A percentile compares a stretch with the other conserved stretches of the same genome.
Conservation (phyloP, 2,329 filamentous ascomycete genomes). For the Hypoxylon sp. region DNA sequence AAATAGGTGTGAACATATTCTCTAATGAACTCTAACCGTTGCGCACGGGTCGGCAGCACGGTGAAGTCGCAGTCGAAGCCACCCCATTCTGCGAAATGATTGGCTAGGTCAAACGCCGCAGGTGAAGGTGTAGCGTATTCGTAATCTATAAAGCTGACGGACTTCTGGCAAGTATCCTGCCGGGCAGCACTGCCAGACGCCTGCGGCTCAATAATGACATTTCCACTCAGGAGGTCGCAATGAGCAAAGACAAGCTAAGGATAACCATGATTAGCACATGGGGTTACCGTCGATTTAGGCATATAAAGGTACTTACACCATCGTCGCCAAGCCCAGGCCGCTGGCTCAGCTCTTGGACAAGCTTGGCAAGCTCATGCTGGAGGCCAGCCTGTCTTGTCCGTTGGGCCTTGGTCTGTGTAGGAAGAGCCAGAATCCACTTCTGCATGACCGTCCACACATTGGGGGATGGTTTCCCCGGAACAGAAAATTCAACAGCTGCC, state of each 20-base stretch:
- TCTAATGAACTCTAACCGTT: constrained; percentile 80
- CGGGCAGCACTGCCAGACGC: constrained; percentile 41
- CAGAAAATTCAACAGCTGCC: constrained; percentile 58
- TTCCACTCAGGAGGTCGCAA: constrained; percentile 94
- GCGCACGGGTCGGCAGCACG: constrained; percentile 78
- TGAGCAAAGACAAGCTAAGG: constrained; percentile 86
- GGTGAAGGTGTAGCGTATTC: constrained; percentile 96
- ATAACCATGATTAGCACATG: constrained; percentile 7
- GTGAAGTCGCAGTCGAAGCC: constrained; percentile 94
- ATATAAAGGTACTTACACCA: constrained; percentile 63
- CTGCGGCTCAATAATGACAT: constrained; percentile 82
- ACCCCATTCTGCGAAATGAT: constrained; percentile 98
- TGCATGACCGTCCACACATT: constrained; percentile 96
- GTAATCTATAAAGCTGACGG: constrained; percentile 93
- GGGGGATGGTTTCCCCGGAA: constrained; percentile 75
- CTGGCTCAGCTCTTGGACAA: constrained; percentile 76
- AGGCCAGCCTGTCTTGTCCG: constrained; percentile 71
- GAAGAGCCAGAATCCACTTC: constrained; percentile 91
- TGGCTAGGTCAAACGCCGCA: constrained; percentile 94
- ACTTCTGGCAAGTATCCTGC: constrained; percentile 46
- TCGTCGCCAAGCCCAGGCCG: constrained; percentile 78
- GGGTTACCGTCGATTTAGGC: neutral
- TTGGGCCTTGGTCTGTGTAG: constrained; percentile 74
- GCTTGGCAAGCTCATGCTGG: constrained; percentile 75
- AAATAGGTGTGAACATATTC: constrained; percentile 85